Evolutionary conservation across 495 filamentous ascomycete genomes (phyloP).

Genomic region (Hypoxylon fragiforme): DNA sequence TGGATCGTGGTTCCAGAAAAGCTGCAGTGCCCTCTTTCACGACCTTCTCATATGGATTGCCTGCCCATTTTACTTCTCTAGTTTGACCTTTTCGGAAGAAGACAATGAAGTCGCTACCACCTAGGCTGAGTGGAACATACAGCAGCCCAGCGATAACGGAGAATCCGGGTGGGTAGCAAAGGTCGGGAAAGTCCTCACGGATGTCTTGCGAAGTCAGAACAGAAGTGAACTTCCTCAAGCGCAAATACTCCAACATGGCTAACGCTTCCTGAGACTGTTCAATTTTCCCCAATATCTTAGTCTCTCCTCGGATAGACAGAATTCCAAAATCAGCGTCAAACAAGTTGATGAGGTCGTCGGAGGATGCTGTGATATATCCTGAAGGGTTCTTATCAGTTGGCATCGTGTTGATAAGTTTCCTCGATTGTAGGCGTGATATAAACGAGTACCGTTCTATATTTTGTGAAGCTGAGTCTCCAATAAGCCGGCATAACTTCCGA

Average conservation of each 20-base stretch:
- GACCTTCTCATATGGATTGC: constrained; percentile 87
- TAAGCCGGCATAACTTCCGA: constrained; percentile 89
- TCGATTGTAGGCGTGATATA: constrained; percentile 77
- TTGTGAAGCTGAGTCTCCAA: constrained; percentile 83
- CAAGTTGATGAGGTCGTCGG: constrained; percentile 80
- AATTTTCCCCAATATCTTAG: constrained; percentile 78
- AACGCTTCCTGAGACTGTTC: constrained; percentile 81
- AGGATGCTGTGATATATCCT: constrained; percentile 90
- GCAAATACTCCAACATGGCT: constrained; percentile 83
- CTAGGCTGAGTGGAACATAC: constrained; percentile 77
- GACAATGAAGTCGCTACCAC: constrained; percentile 84
- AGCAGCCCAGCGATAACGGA: constrained; percentile 77
- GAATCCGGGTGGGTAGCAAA: constrained; percentile 81
- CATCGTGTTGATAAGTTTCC: constrained; percentile 77
- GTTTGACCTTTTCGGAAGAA: constrained; percentile 84
- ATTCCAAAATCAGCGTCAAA: constrained; percentile 91
- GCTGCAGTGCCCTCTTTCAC: constrained; percentile 66
- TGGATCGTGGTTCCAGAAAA: constrained; percentile 74
- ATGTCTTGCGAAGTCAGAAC: constrained; percentile 81
- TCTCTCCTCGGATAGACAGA: constrained; percentile 83
- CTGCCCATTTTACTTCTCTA: constrained; percentile 86
- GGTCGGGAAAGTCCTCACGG: constrained; percentile 76
- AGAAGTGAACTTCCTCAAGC: constrained; percentile 73
- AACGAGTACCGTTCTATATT: constrained; percentile 92
- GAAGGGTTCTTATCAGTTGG: constrained; percentile 83